Evolutionary conservation across 768 basidiomycete genomes (phyloP).

Genomic region (Dendrothele bispora): DNA sequence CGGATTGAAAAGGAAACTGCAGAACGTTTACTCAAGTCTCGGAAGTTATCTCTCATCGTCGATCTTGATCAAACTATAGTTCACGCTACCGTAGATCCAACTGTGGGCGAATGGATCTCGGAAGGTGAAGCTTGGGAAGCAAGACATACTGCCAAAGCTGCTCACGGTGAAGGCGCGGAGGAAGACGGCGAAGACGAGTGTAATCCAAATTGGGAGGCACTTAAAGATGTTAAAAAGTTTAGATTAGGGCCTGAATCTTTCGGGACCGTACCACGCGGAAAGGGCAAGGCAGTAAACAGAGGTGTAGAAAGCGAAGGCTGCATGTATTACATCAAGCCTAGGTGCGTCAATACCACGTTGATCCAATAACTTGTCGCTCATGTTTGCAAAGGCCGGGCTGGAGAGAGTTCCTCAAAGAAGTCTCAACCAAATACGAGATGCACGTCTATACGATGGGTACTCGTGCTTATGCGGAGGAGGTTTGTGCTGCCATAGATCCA

Average conservation of each 20-base stretch:
- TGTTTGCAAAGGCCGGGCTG: slow-evolving; percentile 67
- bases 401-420: slow-evolving; percentile 68
- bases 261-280: slow-evolving; percentile 40
- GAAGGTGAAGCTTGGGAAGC: slow-evolving; percentile 84
- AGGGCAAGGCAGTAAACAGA: slow-evolving; percentile 53
- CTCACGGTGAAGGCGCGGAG: slow-evolving; percentile 38
- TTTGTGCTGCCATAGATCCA: slow-evolving; percentile 93
- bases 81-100: slow-evolving; percentile 97
- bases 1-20: slow-evolving; percentile 85
- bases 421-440: slow-evolving; percentile 90
- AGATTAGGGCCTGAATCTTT: slow-evolving; percentile 80
- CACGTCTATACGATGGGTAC: slow-evolving; percentile 99
- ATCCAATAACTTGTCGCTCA: not conserved
- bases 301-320: slow-evolving; percentile 75
- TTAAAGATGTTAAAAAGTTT: slow-evolving; percentile 90
- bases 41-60: slow-evolving; percentile 92
- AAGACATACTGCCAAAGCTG: slow-evolving; percentile 44
- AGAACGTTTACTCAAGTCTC: slow-evolving; percentile 67
- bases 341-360: slow-evolving; percentile 52
- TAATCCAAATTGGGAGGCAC: slow-evolving; percentile 92
- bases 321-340: slow-evolving; percentile 97
- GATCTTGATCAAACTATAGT: slow-evolving; percentile 99
- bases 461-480: slow-evolving; percentile 92
- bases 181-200: slow-evolving; percentile 56
- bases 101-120: slow-evolving; percentile 94